Base-by-base conservation (phyloP, 345 rosid species). In the Bruguiera gymnorhiza region DNA sequence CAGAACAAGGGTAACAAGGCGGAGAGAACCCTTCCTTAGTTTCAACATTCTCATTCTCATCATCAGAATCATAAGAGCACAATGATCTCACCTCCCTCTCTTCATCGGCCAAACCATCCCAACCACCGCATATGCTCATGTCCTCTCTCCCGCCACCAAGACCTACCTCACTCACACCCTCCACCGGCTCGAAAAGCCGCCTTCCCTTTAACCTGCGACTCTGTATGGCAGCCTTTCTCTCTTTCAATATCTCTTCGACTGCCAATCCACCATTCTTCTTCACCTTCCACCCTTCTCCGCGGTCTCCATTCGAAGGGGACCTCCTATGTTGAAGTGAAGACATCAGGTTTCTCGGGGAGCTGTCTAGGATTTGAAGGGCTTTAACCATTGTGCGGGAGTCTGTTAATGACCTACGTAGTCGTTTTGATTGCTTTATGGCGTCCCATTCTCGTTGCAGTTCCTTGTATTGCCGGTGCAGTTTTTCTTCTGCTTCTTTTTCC, bases 291-390 rank as follows among this genome's bases (percentile, higher is more conserved):
- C 50, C 67, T 7, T 19, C 76, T 5, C 55, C 59, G 59, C 46
- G 46, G 15, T 54, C 53, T 15, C 68, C 77, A 19, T 30, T 69
- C 4, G 34, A 43, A 1, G 70, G 70, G 30, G 67, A 53, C 19
- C 62, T 51, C 50, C 27, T 24, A 26, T 55, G 16, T 63, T 84
- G 91, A 46, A 89, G 87, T 0, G 84, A 78, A 66, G 78, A 68
- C 89, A 79, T 84, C 43, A 83, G 86, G 50, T 24, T 63, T 70
- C 84, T 79, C 1, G 93, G 90, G 46, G 87, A 79, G 70, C 71
- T 74, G 46, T 81, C 74, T 10, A 81, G 76, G 26, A 69, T 59
- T 52, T 53, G 58, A 56, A 78, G 76, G 34, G 77, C 72, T 68
- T 67, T 65, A 15, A 58, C 54, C n/a, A 53, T 51, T 23, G 67